These are phyloP conservation scores for Hyphopichia homilentoma DNA, from an alignment of 805 yeast genomes.

Conservation along the genomic window DNA sequence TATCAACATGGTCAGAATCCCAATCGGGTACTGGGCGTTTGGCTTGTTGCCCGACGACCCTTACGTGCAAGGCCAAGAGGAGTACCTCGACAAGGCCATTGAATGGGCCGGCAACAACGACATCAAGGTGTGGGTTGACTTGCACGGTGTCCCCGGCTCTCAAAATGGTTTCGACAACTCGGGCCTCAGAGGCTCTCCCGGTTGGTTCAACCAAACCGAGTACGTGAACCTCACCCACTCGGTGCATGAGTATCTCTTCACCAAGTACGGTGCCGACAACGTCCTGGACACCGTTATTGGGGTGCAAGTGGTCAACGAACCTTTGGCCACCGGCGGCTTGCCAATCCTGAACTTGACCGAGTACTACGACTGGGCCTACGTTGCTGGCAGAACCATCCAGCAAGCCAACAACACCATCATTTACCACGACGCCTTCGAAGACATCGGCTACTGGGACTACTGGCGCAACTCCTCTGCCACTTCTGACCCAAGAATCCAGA, in stretches of 20 bases:
- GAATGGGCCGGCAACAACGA: slow-evolving; percentile 63
- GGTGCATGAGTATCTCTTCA: slow-evolving; percentile 12
- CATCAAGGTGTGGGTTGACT: slow-evolving; percentile 68
- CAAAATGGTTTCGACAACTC: slow-evolving; percentile 88
- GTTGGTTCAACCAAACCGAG: slow-evolving; percentile 20
- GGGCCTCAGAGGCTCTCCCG: slow-evolving; percentile 44
- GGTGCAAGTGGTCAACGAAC: slow-evolving; percentile 27
- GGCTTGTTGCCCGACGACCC: slow-evolving; percentile 50
- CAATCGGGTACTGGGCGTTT: slow-evolving; percentile 84
- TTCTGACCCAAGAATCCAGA: slow-evolving; percentile 1
- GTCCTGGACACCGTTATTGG: slow-evolving; percentile 28
- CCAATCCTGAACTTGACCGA: slow-evolving; percentile 17
- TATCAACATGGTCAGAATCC: slow-evolving; percentile 68
- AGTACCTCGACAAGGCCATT: slow-evolving; percentile 61
- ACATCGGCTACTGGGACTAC: slow-evolving; percentile 12
- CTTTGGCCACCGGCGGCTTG: slow-evolving; percentile 18
- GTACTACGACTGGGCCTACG: slow-evolving; percentile 18
- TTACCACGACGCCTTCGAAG: slow-evolving; percentile 15
- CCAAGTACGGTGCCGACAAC: slow-evolving; percentile 12
- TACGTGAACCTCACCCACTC: slow-evolving; percentile 8
- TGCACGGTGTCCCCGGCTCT: slow-evolving; percentile 83
- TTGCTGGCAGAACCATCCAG: slow-evolving; percentile 4
- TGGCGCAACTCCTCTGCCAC: slow-evolving; percentile 5
- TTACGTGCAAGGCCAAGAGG: slow-evolving; percentile 64
- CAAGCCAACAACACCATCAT: slow-evolving; percentile 7